These are phyloP conservation scores for Colletotrichum cereale DNA, from an alignment of 2,329 filamentous ascomycete species.

Conservation along the genomic window DNA sequence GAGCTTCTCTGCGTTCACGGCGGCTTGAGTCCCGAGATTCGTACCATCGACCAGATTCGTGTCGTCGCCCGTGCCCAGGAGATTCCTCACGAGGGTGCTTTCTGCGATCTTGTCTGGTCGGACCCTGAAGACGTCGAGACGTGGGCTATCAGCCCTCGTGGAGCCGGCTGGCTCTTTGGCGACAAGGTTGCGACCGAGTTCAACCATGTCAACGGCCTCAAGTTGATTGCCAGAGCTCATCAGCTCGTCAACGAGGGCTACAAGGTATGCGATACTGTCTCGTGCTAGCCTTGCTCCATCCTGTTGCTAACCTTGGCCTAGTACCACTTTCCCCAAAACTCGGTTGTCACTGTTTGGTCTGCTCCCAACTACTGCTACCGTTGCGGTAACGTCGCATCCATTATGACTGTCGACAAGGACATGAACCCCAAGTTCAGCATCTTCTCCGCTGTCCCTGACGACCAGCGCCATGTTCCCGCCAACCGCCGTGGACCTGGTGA, in stretches of 20 bases:
- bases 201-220: conserved; percentile 95
- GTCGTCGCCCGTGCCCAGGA: conserved; percentile 98
- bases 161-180: conserved; percentile 98
- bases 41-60: conserved; percentile 98
- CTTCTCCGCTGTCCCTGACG: conserved; percentile 89
- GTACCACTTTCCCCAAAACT: conserved; percentile 96
- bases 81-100: conserved; percentile 97
- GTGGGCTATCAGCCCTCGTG: conserved; percentile 93
- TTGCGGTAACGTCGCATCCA: conserved; percentile 96
- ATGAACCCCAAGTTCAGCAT: conserved; percentile 93
- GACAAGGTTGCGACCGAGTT: conserved; percentile 98
- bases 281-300: not conserved
- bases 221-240: conserved; percentile 95
- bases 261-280: conserved; percentile 70
- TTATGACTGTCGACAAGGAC: conserved; percentile 90
- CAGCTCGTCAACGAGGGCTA: conserved; percentile 98
- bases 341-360: conserved; percentile 98
- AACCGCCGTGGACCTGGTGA: conserved; percentile 76
- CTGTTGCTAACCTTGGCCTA: conserved; percentile 52
- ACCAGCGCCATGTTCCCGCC: conserved; percentile 83
- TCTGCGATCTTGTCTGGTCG: conserved; percentile 98
- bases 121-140: conserved; percentile 98
- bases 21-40: conserved; percentile 88
- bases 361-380: conserved; percentile 96
- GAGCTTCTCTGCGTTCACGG: conserved; percentile 99